Percentiles rank a stretch among this genome's conserved stretches.
phyloP scores from a whole-genome alignment of 2,329 filamentous ascomycete species.

The Endoconidiophora laricicola region DNA sequence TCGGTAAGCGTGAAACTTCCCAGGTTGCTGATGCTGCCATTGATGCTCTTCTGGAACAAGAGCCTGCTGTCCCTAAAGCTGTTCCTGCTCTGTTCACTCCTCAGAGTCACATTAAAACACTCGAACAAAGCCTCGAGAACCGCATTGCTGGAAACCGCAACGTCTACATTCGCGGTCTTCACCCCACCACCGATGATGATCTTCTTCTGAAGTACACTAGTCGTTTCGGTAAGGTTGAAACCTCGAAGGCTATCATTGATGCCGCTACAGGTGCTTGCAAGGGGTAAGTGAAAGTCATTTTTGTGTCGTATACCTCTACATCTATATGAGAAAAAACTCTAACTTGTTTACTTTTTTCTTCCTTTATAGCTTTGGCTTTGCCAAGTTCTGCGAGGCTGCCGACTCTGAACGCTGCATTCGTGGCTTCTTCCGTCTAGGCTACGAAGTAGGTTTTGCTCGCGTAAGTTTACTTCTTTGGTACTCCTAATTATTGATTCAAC shows the following conservation, averaged over 20 bases:
- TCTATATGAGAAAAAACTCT: background rate
- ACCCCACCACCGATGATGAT: slow-evolving; percentile 88
- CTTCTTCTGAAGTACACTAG: slow-evolving; percentile 66
- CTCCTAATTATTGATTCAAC: background rate
- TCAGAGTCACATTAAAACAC: slow-evolving; percentile 68
- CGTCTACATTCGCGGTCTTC: slow-evolving; percentile 92
- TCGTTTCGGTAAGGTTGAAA: slow-evolving; percentile 86
- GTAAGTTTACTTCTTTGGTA: slow-evolving; percentile 32
- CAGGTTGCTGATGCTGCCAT: slow-evolving; percentile 33
- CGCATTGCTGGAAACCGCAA: slow-evolving; percentile 84
- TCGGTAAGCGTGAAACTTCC: slow-evolving; percentile 28
- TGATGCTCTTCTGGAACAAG: slow-evolving; percentile 51
- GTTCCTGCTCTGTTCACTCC: slow-evolving; percentile 82
- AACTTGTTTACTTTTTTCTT: background rate
- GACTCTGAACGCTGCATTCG: slow-evolving; percentile 93
- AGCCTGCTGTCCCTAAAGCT: slow-evolving; percentile 72
- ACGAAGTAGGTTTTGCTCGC: slow-evolving; percentile 92
- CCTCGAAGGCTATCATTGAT: slow-evolving; percentile 97
- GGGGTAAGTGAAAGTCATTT: slow-evolving; percentile 42
- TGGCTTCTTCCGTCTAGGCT: slow-evolving; percentile 84
- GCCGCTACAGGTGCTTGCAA: slow-evolving; percentile 87
- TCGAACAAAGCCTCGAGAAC: slow-evolving; percentile 90
- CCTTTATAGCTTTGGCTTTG: slow-evolving; percentile 69
- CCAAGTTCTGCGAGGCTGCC: slow-evolving; percentile 76
- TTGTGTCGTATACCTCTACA: background rate